Conservation (phyloP, 192 early-diverging fungal species). For the Backusella luteola region DNA sequence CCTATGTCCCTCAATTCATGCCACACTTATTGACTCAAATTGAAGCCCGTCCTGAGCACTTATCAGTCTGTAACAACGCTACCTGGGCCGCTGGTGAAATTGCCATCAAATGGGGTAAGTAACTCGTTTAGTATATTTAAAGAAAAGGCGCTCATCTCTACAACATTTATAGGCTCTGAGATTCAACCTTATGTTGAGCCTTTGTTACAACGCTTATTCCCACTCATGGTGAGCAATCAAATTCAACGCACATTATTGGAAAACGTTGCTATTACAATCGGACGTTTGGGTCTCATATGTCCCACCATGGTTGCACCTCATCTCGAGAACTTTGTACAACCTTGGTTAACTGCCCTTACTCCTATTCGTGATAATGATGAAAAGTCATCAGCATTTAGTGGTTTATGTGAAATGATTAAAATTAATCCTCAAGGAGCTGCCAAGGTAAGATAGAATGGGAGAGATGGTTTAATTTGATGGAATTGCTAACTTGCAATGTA, state of each 20-base stretch:
- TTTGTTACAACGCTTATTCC: slow-evolving; percentile 82
- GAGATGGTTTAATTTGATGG: neutral
- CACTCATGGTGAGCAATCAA: slow-evolving; percentile 66
- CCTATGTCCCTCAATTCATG: slow-evolving; percentile 81
- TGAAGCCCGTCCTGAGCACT: slow-evolving; percentile 67
- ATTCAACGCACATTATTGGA: slow-evolving; percentile 82
- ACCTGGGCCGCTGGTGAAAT: slow-evolving; percentile 98
- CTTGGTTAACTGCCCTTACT: slow-evolving; percentile 80
- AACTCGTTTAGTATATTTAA: slow-evolving; percentile 12
- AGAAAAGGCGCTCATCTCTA: neutral
- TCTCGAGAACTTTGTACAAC: slow-evolving; percentile 77
- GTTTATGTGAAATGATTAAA: slow-evolving; percentile 91
- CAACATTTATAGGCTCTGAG: slow-evolving; percentile 46
- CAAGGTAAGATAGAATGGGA: slow-evolving; percentile 36
- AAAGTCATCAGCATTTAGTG: slow-evolving; percentile 95
- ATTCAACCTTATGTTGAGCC: slow-evolving; percentile 81
- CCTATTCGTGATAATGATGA: slow-evolving; percentile 92
- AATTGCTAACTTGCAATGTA: slow-evolving; percentile 19
- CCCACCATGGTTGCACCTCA: slow-evolving; percentile 83
- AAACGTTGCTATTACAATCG: slow-evolving; percentile 97
- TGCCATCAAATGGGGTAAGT: slow-evolving; percentile 71
- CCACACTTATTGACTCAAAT: slow-evolving; percentile 74
- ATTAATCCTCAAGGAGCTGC: slow-evolving; percentile 84
- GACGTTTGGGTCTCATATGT: slow-evolving; percentile 90
- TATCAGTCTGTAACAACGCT: slow-evolving; percentile 97